Base-by-base conservation (phyloP, 1,284 basidiomycete species). In the Porogramme epimiltina region DNA sequence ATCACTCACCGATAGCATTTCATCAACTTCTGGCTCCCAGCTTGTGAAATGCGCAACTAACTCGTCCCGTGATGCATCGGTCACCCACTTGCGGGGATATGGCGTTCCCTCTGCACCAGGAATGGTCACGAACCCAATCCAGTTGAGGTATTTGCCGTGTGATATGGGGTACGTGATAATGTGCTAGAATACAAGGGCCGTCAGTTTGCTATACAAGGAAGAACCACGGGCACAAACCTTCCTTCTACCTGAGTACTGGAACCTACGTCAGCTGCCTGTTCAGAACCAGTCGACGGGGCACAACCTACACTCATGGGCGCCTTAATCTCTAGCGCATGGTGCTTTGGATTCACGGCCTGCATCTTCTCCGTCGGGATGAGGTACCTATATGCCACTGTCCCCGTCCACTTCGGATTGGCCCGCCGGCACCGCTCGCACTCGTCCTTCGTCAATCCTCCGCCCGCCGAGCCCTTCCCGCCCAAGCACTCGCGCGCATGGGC, bases 21-120 rank as follows among this genome's bases (percentile, higher is more conserved):
- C 37, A 4, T 56, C 54, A 11, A 65, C 58, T 31, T 65, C 64
- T 9, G 55, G 55, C 48, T 67, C 64, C 62, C 63, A 66, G 3
- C 60, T 63, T 9, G 47, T 37, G 52, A 58, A 67, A 18, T 55
- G 43, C 13, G 48, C 47, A 16, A 52, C 18, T 22, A 66, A 36
- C 11, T 67, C 66, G 34, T 61, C 56, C 33, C 52, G 52, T 1
- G 51, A 13, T 2, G 62, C 63, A 28, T 61, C 61, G 4, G 52
- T 45, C 2, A 65, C 60, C 56, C 61, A 64, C 13, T 60, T 62
- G 9, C 58, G 56, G 8, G 59, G 52, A 25, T 64, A 62, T 1
- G 53, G 22, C n/a, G 54, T 55, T 3, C 64, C 61, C 22, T 62
- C 60, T 2, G 49, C 56, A 16, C 52, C 60, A 2, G 60, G 43